phyloP scores from a whole-genome alignment of 2,329 filamentous ascomycete species.

The Leptoxyphium fumago region DNA sequence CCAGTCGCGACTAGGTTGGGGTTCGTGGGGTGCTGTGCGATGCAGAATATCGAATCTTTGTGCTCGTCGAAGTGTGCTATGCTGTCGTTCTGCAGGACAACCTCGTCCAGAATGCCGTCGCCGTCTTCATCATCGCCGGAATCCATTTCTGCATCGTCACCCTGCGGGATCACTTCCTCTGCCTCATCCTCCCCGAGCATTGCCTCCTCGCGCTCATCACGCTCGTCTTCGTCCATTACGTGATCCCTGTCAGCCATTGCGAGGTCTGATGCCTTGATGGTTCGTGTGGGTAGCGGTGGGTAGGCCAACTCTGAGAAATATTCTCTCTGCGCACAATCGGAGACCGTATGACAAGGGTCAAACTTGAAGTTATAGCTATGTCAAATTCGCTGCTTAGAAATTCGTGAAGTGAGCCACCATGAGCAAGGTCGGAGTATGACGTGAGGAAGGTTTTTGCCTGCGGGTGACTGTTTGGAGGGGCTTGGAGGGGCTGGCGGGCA shows the following conservation, averaged over 20 bases:
- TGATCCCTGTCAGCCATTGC: not conserved
- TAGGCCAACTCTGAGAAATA: too few species aligned
- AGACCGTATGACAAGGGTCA: too few species aligned
- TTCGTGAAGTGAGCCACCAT: not conserved
- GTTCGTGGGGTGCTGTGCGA: conserved; percentile 77
- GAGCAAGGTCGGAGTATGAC: not conserved
- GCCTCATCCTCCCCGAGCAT: not conserved
- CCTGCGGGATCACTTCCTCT: conserved; percentile 26
- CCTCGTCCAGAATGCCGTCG: conserved; percentile 47
- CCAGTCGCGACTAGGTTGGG: conserved; percentile 73
- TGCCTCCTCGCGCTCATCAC: not conserved
- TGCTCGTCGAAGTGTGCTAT: conserved; percentile 82
- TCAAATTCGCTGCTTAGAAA: not conserved
- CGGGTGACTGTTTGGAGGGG: not conserved
- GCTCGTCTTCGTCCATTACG: not conserved
- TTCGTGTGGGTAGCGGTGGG: too few species aligned
- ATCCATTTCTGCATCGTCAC: conserved; percentile 56
- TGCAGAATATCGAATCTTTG: conserved; percentile 84
- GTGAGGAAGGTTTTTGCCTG: not conserved
- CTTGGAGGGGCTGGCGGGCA: not conserved
- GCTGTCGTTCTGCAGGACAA: conserved; percentile 80
- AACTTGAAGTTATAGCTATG: too few species aligned
- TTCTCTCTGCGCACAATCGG: too few species aligned
- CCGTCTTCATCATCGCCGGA: conserved; percentile 52
- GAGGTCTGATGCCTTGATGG: too few species aligned